phyloP scores from a whole-genome alignment of 306 rosid genomes.

The Prunus mume region DNA sequence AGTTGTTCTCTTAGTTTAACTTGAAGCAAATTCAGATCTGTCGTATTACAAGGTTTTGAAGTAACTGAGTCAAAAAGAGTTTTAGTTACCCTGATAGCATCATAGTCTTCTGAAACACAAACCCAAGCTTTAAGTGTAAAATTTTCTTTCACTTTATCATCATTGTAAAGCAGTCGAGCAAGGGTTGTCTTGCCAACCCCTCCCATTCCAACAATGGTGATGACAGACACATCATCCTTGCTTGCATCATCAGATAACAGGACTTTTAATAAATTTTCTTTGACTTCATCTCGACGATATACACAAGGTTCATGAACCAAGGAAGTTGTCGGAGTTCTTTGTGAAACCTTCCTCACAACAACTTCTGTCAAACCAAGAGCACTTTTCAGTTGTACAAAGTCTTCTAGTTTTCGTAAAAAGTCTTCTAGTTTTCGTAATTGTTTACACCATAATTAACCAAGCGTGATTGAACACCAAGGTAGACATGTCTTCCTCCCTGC shows the following conservation, averaged over 20 bases:
- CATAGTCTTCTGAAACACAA: background rate
- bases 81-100: background rate
- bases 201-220: constrained; percentile 2
- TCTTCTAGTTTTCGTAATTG: too few relatives aligned
- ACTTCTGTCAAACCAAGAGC: background rate
- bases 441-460: too few relatives aligned
- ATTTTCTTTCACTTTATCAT: background rate
- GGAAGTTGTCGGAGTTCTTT: background rate
- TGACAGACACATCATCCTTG: background rate
- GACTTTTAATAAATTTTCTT: background rate
- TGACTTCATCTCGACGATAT: background rate
- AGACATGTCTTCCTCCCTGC: too few relatives aligned
- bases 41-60: background rate
- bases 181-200: constrained; percentile 7
- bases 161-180: constrained; percentile 3
- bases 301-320: background rate
- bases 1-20: background rate
- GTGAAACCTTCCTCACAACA: background rate
- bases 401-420: background rate
- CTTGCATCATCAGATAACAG: background rate
- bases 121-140: background rate
- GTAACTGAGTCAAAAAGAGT: background rate
- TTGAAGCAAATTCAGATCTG: background rate
- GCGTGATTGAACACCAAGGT: too few relatives aligned
- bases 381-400: background rate